Base-by-base conservation (phyloP, 139 green algal species). In the Ulvella scutata region DNA sequence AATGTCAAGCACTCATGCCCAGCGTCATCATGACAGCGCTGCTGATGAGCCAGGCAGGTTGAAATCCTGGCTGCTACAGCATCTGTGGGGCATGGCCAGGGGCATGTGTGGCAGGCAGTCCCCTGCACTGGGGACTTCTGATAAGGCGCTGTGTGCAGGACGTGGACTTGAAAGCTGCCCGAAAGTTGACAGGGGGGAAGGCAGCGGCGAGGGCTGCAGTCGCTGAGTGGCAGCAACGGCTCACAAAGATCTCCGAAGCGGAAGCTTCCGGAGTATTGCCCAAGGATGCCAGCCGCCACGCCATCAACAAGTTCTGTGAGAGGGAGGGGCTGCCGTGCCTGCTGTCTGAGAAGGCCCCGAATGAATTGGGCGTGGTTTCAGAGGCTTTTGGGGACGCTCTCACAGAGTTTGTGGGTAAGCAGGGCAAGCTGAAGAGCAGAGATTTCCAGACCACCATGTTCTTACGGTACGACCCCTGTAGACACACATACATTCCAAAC, bases 351-450 rank as follows among this genome's bases (percentile, higher is more conserved):
- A 60, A 78, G 76, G 82, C 87, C 4, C 37, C 85, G 29, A 74
- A 80, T 38, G 80, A 83, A n/a, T 78, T 95, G 29, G 91, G 91
- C 10, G 81, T 85, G 7, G 82, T 85, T 0, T 88, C 83, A 0
- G 92, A 97, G 81, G 75, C 77, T 9, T 96, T 96, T 72, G 74
- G 44, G 3, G 88, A 94, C 72, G 73, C 77, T 6, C 78, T 97
- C 4, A 78, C 74, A 29, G 34, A 77, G 3, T 96, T 80, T 62
- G 33, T 88, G 36, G 74, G 61, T 23, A 26, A 13, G 7, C 74
- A 87, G 29, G 75, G 72, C 1, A 34, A 80, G 7, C 78, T 78
- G 21, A 43, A 60, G 51, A 72, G 23, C 34, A 82, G 82, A 44
- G 73, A 76, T 28, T 33, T 31, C 21, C 81, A 82, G 39, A 81